Base-by-base conservation (phyloP, 2,329 filamentous ascomycete genomes). In the Curvularia spicifera region DNA sequence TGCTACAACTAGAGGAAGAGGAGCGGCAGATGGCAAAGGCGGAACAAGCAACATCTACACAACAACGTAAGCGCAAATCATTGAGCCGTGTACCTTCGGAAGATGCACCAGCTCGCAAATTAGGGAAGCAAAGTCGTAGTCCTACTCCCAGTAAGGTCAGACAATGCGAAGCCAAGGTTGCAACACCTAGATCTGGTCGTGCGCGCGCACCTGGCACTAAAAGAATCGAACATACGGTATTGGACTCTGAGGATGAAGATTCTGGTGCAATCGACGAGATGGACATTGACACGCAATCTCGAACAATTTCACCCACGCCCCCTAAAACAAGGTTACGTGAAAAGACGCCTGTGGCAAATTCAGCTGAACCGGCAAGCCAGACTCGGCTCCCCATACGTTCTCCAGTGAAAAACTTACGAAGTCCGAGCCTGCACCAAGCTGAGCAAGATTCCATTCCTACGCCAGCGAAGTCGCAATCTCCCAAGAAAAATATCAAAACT, bases 201-300 rank as follows among this genome's bases (percentile, higher is more conserved):
- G 39, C 53, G 15, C 61, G 44, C 10, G 66, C 61, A 31, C 56
- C 64, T n/a, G 61, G 46, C 3, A 62, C 59, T n/a, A 66, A 50
- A 43, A 67, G 66, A 31, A 51, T 66, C 5, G 57, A 56, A 2
- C 60, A 67, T 54, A 61, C 64, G 33, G 68, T 74, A 5, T 28
- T 73, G 55, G 72, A 74, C 37, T 75, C 71, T 3, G 71, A 76
- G 40, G 71, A 73, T 29, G 72, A 75, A 39, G 73, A 73, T 6
- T 67, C 67, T 39, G 70, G 67, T 7, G 68, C 60, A 20, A 59
- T 71, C 8, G 72, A 74, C 35, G 69, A 70, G 7, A 64, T 70
- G 51, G 70, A 74, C 8, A 37, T 66, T n/a, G 63, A 68, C 33
- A 31, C 58, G 5, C 50, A 64, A 18, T 59, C 57, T 2, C 44